These are phyloP conservation scores for Camellia sinensis DNA, from an alignment of 148 eudicot genomes.

Conservation along the genomic window DNA sequence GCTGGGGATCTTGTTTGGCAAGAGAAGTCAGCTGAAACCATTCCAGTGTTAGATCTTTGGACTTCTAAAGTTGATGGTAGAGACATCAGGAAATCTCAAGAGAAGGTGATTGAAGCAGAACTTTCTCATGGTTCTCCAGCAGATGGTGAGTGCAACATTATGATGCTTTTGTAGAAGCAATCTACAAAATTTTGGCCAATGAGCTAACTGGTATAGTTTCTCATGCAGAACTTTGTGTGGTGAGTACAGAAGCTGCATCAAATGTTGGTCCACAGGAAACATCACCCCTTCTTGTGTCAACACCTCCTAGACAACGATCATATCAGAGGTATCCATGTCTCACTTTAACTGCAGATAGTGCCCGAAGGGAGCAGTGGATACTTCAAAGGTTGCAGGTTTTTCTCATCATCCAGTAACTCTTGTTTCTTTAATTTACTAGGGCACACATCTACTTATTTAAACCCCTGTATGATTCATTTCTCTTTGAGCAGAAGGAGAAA, in stretches of 20 bases:
- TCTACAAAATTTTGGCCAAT: constrained; percentile 17
- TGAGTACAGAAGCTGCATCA: constrained; percentile 22
- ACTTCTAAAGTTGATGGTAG: constrained; percentile 30
- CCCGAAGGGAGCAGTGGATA: constrained; percentile 74
- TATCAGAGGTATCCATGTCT: constrained; percentile 73
- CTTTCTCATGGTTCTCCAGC: constrained; percentile 24
- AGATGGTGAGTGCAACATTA: constrained; percentile 27
- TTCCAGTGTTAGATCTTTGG: constrained; percentile 29
- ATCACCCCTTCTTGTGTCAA: constrained; percentile 34
- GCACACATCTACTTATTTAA: not conserved
- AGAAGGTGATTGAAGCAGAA: constrained; percentile 34
- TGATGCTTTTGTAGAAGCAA: constrained; percentile 29
- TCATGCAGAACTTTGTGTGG: constrained; percentile 33
- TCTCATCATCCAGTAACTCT: constrained; percentile 10
- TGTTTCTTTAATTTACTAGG: constrained; percentile 12
- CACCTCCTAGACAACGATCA: constrained; percentile 47
- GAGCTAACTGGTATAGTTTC: constrained; percentile 27
- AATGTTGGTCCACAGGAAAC: constrained; percentile 30
- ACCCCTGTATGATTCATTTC: not conserved
- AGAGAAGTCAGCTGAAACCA: constrained; percentile 28
- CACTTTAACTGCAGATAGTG: constrained; percentile 41
- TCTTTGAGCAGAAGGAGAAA: constrained; percentile 62
- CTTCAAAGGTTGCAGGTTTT: constrained; percentile 76
- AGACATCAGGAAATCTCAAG: constrained; percentile 22
- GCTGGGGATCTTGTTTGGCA: constrained; percentile 23